Evolutionary conservation across 2,329 filamentous ascomycete species (phyloP).

Genomic region (Ceratocystis eucalypticola): DNA sequence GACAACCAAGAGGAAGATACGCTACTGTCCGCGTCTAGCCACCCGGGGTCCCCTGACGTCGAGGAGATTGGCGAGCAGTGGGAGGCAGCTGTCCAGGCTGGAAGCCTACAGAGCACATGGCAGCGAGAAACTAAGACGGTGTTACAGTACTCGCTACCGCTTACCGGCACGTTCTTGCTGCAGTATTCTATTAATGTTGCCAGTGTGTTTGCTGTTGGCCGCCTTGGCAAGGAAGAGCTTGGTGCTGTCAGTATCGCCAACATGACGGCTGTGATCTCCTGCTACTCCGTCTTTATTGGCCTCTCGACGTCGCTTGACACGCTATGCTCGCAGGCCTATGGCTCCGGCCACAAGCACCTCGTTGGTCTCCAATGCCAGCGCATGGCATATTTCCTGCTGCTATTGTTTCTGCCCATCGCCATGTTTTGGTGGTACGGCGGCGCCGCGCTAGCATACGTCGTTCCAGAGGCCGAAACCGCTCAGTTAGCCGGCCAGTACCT

Average conservation of each 20-base stretch:
- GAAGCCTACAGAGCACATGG: slow-evolving; percentile 81
- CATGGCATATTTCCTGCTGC: slow-evolving; percentile 65
- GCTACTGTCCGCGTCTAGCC: slow-evolving; percentile 26
- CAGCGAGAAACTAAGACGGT: slow-evolving; percentile 77
- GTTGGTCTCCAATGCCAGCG: slow-evolving; percentile 73
- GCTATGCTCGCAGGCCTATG: slow-evolving; percentile 85
- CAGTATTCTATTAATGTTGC: slow-evolving; percentile 78
- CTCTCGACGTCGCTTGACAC: slow-evolving; percentile 84
- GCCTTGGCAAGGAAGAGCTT: slow-evolving; percentile 51
- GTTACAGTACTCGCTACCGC: slow-evolving; percentile 52
- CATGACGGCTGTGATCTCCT: slow-evolving; percentile 71
- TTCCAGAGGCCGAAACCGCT: slow-evolving; percentile 45
- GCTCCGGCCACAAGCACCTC: slow-evolving; percentile 75
- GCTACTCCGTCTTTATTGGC: slow-evolving; percentile 67
- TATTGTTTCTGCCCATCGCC: slow-evolving; percentile 57
- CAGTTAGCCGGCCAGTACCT: slow-evolving; percentile 59
- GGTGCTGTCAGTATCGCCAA: slow-evolving; percentile 38
- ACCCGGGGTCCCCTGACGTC: slow-evolving; percentile 30
- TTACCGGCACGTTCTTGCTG: slow-evolving; percentile 61
- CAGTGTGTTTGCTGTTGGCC: slow-evolving; percentile 65
- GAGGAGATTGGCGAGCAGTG: slow-evolving; percentile 59
- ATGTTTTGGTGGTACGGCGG: slow-evolving; percentile 58
- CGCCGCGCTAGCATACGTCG: slow-evolving; percentile 40
- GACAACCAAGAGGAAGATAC: slow-evolving; percentile 23
- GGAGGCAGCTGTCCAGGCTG: slow-evolving; percentile 71